Base-by-base conservation (phyloP, 2,329 filamentous ascomycete species). In the Anisogramma anomala region DNA sequence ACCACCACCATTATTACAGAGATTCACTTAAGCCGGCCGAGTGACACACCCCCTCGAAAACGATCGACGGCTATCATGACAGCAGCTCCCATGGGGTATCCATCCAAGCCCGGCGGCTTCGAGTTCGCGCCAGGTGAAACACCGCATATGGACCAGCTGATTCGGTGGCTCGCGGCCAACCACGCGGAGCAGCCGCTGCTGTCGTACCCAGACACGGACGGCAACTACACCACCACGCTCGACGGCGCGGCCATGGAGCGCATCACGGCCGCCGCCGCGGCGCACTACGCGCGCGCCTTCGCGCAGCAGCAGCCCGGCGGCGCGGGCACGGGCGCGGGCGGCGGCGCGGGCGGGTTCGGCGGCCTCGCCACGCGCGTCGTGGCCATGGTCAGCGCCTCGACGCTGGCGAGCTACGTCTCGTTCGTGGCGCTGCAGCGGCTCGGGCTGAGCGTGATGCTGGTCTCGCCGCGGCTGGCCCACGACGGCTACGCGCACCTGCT, bases 391-490 rank as follows among this genome's bases (percentile, higher is more conserved):
- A 35, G 33, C 8, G 7, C 15, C 15, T 42, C 39, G 26, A 32
- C 15, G 32, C 33, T 42, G 6, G 19, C 34, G 13, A 36, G 31
- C 14, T 36, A 36, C 15, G 15, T 42, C 2, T 14, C 35, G 3
- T 14, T 25, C 13, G 7, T 42, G 3, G 40, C 40, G 3, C 28
- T 42, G 17, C 35, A 36, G 13, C 40, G 40, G 8, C 22, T 42
- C 6, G 40, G 40, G 7, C 28, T 37, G 18, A 28, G 33, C 8
- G 14, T 26, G 9, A 13, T 42, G 22, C 8, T 26, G 13, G 11
- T 36, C 9, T 42, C 40, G 11, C 40, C 40, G n/a, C 26, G 40
- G 17, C 34, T 42, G 8, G 9, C 40, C 6, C 33, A 37, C 6
- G 6, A 37, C 3, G 40, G 28, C n/a, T 33, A 36, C 10, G 40